Base-by-base conservation (phyloP, 106 monocot genomes). In the Vanilla planifolia region DNA sequence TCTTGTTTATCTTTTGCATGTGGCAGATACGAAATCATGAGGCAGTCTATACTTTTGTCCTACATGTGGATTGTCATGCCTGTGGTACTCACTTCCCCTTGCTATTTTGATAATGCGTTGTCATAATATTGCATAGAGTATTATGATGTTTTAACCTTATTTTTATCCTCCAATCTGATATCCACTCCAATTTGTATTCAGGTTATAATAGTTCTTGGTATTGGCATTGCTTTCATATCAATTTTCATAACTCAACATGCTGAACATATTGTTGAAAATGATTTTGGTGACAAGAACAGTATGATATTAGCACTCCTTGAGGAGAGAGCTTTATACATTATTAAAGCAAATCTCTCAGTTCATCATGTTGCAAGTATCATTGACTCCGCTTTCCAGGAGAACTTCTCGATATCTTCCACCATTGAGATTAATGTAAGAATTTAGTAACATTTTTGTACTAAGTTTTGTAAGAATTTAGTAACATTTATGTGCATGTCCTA, bases 341-440 rank as follows among this genome's bases (percentile, higher is more conserved):
- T 34, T 32, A 8, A 56, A 56, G 56, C 34, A 33, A 56, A 56
- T 56, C 3, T 34, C 1, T 56, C 56, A 56, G 26, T 56, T 56
- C 33, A 56, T 8, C 2, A 34, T 33, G 56, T 56, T 56, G 34
- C 56, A 0, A 17, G 33, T 19, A 28, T 33, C 34, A 34, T 56
- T 34, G 33, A 19, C 17, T 56, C 34, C 2, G 17, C 8, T 56
- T 8, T 56, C 19, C 17, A 56, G 32, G 26, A 34, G 19, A 56
- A 17, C 17, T 34, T 34, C 1, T 20, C 17, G 17, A 33, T 19
- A 32, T 56, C n/a, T 56, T 20, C 56, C 34, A 8, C 19, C 25
- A 56, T 56, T 33, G 19, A 56, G 19, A 56, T 10, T 5, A 34
- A 56, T 34, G 56, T 56, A 56, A 34, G 26, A 8, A 33, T 56